Conservation (phyloP, 371 early-diverging fungal species). For the Mucor racemosus region DNA sequence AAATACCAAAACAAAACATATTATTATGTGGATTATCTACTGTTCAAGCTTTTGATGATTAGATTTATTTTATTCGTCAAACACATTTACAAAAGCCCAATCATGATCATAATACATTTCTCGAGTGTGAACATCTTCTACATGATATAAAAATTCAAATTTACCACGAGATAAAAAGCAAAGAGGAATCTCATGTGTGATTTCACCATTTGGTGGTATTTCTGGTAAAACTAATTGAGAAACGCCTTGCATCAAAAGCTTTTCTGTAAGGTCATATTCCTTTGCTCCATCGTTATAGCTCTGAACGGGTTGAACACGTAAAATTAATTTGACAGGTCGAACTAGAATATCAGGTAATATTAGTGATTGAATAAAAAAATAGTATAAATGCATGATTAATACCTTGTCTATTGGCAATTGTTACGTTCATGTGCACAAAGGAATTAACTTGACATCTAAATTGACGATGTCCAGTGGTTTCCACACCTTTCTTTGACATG, state of each 20-base stretch:
- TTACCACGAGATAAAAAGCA: constrained; percentile 69
- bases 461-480: constrained; percentile 37
- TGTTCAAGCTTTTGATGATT: too few relatives aligned
- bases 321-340: constrained; percentile 61
- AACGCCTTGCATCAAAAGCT: constrained; percentile 66
- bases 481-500: constrained; percentile 28
- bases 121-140: constrained; percentile 67
- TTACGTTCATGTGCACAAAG: constrained; percentile 63
- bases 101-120: constrained; percentile 66
- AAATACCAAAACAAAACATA: too few relatives aligned
- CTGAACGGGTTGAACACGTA: constrained; percentile 72
- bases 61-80: constrained; percentile 3
- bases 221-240: constrained; percentile 64
- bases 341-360: constrained; percentile 17
- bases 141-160: constrained; percentile 69
- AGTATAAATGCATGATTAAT: not conserved
- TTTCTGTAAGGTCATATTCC: constrained; percentile 65
- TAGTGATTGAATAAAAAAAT: too few relatives aligned
- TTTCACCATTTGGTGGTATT: constrained; percentile 37
- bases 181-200: constrained; percentile 45
- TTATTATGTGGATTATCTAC: too few relatives aligned
- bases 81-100: constrained; percentile 46
- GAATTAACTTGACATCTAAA: constrained; percentile 61
- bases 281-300: constrained; percentile 67
- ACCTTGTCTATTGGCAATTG: constrained; percentile 60